Percentiles rank a stretch among this genome's conserved stretches.
Conservation (phyloP, 164 flowering plant species). For the Aristolochia contorta region DNA sequence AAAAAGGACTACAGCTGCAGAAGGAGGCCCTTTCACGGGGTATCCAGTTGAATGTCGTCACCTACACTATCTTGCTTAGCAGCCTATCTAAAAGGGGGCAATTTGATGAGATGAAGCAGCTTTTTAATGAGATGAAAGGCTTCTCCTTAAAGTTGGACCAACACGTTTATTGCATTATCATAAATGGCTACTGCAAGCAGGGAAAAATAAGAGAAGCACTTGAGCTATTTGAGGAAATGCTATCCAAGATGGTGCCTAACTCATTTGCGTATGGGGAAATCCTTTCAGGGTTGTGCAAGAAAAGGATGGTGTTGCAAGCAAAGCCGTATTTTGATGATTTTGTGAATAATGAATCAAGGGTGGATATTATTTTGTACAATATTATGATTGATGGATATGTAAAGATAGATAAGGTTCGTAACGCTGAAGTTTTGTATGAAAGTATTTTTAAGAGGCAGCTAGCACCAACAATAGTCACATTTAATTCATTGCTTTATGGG, state of each 20-base stretch:
- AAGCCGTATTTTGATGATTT: slow-evolving; percentile 38
- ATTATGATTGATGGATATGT: slow-evolving; percentile 68
- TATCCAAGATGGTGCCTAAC: slow-evolving; percentile 33
- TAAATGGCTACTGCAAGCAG: slow-evolving; percentile 57
- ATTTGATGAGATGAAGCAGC: slow-evolving; percentile 34
- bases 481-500: slow-evolving; percentile 64
- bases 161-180: slow-evolving; percentile 47
- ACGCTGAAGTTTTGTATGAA: slow-evolving; percentile 38
- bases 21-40: slow-evolving; percentile 43
- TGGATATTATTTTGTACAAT: slow-evolving; percentile 46
- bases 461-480: slow-evolving; percentile 57
- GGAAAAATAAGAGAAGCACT: slow-evolving; percentile 44
- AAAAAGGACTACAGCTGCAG: slow-evolving; percentile 39
- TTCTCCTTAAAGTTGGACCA: slow-evolving; percentile 42
- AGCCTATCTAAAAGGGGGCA: slow-evolving; percentile 47
- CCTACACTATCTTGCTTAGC: slow-evolving; percentile 42
- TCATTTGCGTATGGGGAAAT: slow-evolving; percentile 31
- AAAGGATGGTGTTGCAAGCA: slow-evolving; percentile 47
- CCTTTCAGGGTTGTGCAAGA: slow-evolving; percentile 41
- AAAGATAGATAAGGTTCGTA: slow-evolving; percentile 34
- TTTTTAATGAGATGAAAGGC: slow-evolving; percentile 45
- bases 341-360: slow-evolving; percentile 14
- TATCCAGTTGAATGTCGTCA: slow-evolving; percentile 29
- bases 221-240: slow-evolving; percentile 38
- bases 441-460: slow-evolving; percentile 30